A percentile compares a stretch with the other conserved stretches of the same genome.
phyloP scores from a whole-genome alignment of 2,329 filamentous ascomycete species.

The Tolypocladium nubicola region DNA sequence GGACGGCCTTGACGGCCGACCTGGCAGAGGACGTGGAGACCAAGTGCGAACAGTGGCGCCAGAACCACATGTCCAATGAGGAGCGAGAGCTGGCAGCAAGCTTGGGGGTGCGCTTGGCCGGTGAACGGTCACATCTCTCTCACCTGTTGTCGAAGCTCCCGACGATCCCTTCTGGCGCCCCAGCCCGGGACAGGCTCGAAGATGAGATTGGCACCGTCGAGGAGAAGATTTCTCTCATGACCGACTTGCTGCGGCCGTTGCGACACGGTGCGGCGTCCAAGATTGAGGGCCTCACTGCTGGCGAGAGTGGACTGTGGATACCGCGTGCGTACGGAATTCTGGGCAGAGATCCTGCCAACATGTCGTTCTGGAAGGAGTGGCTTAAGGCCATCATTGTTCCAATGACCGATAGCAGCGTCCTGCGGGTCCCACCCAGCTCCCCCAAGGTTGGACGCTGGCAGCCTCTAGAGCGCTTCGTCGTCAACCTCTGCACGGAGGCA shows the following conservation, averaged over 20 bases:
- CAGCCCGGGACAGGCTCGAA: conserved; percentile 73
- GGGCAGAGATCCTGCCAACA: conserved; percentile 71
- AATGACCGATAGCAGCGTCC: conserved; percentile 79
- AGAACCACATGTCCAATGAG: conserved; percentile 77
- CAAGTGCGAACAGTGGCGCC: conserved; percentile 77
- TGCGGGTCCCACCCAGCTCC: conserved; percentile 78
- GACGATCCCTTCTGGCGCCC: conserved; percentile 66
- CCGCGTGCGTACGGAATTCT: conserved; percentile 89
- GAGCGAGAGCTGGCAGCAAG: conserved; percentile 89
- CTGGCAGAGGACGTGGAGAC: conserved; percentile 76
- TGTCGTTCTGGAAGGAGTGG: conserved; percentile 98
- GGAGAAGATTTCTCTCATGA: conserved; percentile 95
- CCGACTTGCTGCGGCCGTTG: conserved; percentile 84
- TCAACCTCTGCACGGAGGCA: conserved; percentile 93
- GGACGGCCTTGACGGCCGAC: conserved; percentile 75
- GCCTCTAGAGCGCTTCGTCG: conserved; percentile 88
- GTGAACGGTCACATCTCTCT: conserved; percentile 82
- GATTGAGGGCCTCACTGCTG: conserved; percentile 91
- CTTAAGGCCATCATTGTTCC: conserved; percentile 86
- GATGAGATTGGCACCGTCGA: conserved; percentile 93
- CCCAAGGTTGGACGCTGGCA: conserved; percentile 92
- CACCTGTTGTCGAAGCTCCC: conserved; percentile 77
- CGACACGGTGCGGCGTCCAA: conserved; percentile 91
- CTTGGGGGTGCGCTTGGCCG: conserved; percentile 75
- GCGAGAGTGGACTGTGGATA: conserved; percentile 92